A percentile compares a stretch with the other conserved stretches of the same genome.
These are phyloP conservation scores for Immersiella caudata DNA, from an alignment of 495 filamentous ascomycete species.

Conservation along the genomic window DNA sequence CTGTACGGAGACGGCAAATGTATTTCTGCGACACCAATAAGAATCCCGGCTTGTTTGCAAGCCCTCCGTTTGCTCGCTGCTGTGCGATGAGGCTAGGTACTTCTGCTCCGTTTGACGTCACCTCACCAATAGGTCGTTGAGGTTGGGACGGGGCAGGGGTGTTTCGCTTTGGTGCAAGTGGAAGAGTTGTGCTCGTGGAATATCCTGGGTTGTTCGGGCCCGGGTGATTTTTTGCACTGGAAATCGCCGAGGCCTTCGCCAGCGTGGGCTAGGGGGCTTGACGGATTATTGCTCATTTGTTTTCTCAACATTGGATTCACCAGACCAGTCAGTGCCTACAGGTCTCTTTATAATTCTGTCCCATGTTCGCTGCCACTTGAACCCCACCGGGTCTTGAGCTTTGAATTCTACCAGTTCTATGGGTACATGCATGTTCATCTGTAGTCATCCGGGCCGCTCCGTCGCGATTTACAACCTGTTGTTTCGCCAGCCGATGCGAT, in stretches of 20 bases:
- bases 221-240: background rate
- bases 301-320: no score
- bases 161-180: background rate
- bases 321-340: background rate
- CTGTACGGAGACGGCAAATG: background rate
- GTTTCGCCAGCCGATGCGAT: background rate
- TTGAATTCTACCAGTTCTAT: background rate
- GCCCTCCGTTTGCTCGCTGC: constrained; percentile 9
- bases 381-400: no score
- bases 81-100: constrained; percentile 12
- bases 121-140: constrained; percentile 2
- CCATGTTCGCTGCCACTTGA: background rate
- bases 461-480: no score
- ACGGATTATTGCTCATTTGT: no score
- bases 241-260: background rate
- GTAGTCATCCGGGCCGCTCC: background rate
- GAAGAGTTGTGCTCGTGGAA: background rate
- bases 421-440: background rate
- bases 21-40: background rate
- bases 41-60: constrained; percentile 5
- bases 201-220: background rate
- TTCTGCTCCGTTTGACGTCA: constrained; percentile 11
- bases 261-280: background rate
- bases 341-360: background rate
- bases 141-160: background rate